Evolutionary conservation across 2,329 filamentous ascomycete species (phyloP).

Genomic region (Colletotrichum siamense): DNA sequence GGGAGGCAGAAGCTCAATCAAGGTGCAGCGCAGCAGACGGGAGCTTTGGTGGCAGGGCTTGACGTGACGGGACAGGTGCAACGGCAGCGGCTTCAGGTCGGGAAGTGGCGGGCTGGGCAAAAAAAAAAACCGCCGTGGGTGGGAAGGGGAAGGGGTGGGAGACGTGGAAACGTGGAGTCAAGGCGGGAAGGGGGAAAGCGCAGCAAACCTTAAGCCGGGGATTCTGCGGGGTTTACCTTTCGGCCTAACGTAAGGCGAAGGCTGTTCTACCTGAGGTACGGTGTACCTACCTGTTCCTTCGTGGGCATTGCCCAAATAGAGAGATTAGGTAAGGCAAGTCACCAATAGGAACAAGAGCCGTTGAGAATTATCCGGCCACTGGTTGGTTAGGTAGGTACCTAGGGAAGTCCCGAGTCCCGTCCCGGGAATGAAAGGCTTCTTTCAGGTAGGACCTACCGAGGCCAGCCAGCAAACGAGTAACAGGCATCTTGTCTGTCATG

Average conservation of each 20-base stretch:
- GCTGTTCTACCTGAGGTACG: neutral
- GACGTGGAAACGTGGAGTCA: neutral
- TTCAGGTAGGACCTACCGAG: neutral
- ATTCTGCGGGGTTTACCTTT: neutral
- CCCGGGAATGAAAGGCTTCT: neutral
- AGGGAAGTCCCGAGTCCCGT: neutral
- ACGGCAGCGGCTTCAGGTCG: conserved; percentile 6
- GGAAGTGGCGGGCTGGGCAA: conserved; percentile 13
- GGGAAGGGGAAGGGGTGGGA: neutral
- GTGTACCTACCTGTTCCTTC: neutral
- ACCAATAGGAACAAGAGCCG: neutral
- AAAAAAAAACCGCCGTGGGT: neutral
- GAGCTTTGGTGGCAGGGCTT: neutral
- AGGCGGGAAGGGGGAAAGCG: neutral
- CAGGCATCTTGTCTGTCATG: too few relatives aligned
- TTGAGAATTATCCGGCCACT: neutral
- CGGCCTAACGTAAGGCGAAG: neutral
- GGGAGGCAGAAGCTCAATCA: neutral
- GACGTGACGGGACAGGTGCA: neutral
- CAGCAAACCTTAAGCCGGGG: neutral
- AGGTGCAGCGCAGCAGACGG: neutral
- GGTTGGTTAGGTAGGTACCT: neutral
- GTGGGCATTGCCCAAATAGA: neutral
- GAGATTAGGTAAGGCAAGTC: neutral
- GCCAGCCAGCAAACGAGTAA: too few relatives aligned